A percentile compares a stretch with the other conserved stretches of the same genome.
Evolutionary conservation across 164 flowering plant genomes (phyloP).

Genomic region (Sextonia rubra): DNA sequence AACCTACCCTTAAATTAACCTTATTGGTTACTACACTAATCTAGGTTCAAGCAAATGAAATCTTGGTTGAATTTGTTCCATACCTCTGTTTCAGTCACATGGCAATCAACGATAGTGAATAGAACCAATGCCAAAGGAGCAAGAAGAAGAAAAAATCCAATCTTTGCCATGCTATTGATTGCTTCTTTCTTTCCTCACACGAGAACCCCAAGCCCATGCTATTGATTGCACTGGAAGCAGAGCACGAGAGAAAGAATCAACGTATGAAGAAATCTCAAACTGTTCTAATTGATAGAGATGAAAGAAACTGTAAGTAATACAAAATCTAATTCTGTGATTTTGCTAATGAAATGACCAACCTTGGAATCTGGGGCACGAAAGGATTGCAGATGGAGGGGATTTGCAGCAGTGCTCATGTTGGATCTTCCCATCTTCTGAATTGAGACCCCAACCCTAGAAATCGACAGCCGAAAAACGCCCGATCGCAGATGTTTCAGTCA

Average conservation of each 20-base stretch:
- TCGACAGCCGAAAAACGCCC: too few relatives aligned
- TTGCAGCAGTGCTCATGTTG: neutral
- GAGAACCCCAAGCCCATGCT: neutral
- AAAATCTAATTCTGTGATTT: neutral
- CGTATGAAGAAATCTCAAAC: too few relatives aligned
- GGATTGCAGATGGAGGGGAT: neutral
- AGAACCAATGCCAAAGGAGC: constrained; percentile 8
- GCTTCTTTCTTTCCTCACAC: neutral
- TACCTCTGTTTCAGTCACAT: constrained; percentile 32
- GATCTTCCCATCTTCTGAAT: neutral
- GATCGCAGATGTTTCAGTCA: too few relatives aligned
- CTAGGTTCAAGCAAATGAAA: neutral
- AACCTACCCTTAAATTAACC: too few relatives aligned
- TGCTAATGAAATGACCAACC: constrained; percentile 3
- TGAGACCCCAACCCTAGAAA: too few relatives aligned
- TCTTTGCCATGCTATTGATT: constrained; percentile 22
- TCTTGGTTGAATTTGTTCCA: neutral
- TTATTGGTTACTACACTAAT: too few relatives aligned
- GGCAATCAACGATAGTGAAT: constrained; percentile 10
- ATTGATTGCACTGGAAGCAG: neutral
- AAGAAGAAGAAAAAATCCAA: constrained; percentile 4
- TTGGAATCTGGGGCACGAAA: neutral
- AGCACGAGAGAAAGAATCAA: neutral
- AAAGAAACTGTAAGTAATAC: neutral
- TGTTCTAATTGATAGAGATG: neutral